Evolutionary conservation across 768 basidiomycete genomes (phyloP), one percentile per base, ranked within the genome.

Genomic region (Lenzites betulinus): DNA sequence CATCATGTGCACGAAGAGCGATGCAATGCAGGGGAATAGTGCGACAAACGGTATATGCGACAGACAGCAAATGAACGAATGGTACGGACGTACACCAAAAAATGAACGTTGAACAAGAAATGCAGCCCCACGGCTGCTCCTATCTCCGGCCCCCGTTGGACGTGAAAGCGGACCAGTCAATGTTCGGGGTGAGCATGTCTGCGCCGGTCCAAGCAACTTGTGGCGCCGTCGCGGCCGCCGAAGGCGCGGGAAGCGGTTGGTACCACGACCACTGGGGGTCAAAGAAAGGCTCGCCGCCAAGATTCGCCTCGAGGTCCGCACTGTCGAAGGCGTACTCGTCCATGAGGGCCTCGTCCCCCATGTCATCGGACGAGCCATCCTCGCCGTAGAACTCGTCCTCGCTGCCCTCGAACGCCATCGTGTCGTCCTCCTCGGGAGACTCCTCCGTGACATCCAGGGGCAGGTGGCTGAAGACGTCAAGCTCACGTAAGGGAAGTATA

Each of bases 391-490:
- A 39, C 1, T 41, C 59, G 11, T 63, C 62, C 28, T 57, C 64
- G 3, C 22, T 52, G 9, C 51, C 59, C 38, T 59, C 59, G 43
- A 43, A 52, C 53, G 60, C 55, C 46, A 52, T 60, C 20, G 47
- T 18, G 1, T 60, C 60, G n/a, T 60, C 59, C 52, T 64, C 60
- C 7, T 64, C 63, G 23, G 53, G n/a, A 41, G 43, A 39, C 54
- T 63, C 62, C 35, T 51, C 57, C 42, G 63, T 51, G 12, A 47
- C 51, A 22, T 58, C 63, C 26, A 33, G 23, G 15, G 55, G 35
- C 18, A 64, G 20, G 35, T 63, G 64, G 39, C 57, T 62, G 54
- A 33, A 54, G 59, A 62, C 35, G 55, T 48, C 61, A 47, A 63
- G 49, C 42, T 54, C 52, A 39, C 51, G 62, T 41, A 63, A 53